A percentile compares a stretch with the other conserved stretches of the same genome.
These are phyloP conservation scores for Sarcodon aspratus DNA, from an alignment of 768 basidiomycete species.

Conservation along the genomic window DNA sequence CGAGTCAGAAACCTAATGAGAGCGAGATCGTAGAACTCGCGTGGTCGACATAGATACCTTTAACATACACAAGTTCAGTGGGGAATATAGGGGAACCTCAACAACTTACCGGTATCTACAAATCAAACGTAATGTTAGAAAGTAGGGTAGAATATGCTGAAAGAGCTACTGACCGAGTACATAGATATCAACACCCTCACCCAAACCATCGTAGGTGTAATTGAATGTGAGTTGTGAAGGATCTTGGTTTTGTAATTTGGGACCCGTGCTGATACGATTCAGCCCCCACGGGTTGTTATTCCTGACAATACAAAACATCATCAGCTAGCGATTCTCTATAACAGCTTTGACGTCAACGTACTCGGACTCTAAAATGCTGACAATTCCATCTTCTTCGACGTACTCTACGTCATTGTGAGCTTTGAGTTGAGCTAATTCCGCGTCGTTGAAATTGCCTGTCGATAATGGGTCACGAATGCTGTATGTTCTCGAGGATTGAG, in stretches of 20 bases:
- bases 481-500: not conserved
- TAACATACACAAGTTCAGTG: not conserved
- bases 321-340: constrained; percentile 9
- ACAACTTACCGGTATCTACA: constrained; percentile 11
- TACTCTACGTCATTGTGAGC: constrained; percentile 9
- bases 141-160: no score
- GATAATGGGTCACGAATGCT: not conserved
- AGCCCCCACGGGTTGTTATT: constrained; percentile 13
- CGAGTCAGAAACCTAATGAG: no score
- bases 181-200: no score
- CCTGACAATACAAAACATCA: constrained; percentile 1
- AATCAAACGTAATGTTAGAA: constrained; percentile 31
- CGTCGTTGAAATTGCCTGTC: constrained; percentile 6
- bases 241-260: constrained; percentile 4
- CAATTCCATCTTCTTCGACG: constrained; percentile 10
- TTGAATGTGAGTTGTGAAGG: constrained; percentile 5
- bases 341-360: constrained; percentile 29
- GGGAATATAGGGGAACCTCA: not conserved
- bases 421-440: constrained; percentile 8
- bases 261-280: constrained; percentile 8
- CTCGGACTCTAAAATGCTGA: not conserved
- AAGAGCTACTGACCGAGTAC: no score
- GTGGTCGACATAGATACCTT: constrained; percentile 13
- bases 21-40: no score
- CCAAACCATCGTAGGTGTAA: constrained; percentile 19